These are phyloP conservation scores for Tetracladium maxilliforme DNA, from an alignment of 2,329 filamentous ascomycete genomes.

Conservation along the genomic window DNA sequence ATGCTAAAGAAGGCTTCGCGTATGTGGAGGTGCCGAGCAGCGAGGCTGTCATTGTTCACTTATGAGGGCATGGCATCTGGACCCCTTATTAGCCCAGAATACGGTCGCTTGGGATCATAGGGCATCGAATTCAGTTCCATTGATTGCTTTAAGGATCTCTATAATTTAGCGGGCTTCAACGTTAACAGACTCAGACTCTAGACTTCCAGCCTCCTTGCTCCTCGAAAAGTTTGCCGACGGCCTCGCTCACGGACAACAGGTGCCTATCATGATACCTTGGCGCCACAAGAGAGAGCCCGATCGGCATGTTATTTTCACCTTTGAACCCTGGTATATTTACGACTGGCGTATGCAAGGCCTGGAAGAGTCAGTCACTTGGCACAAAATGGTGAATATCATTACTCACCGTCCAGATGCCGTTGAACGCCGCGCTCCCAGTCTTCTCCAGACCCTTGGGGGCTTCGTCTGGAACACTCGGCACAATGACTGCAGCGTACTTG, in stretches of 20 bases:
- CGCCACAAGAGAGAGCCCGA: conserved; percentile 38
- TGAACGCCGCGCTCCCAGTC: conserved; percentile 40
- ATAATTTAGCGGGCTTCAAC: no score
- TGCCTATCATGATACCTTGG: conserved; percentile 27
- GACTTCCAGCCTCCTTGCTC: conserved; percentile 18
- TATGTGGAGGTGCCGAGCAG: no score
- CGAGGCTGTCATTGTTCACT: no score
- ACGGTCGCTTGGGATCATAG: no score
- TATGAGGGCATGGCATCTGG: no score
- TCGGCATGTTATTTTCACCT: conserved; percentile 39
- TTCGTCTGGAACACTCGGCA: conserved; percentile 42
- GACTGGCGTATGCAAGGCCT: conserved; percentile 41
- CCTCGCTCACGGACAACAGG: conserved; percentile 23
- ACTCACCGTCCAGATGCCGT: conserved; percentile 35
- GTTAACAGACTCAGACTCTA: conserved; percentile 7
- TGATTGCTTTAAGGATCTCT: no score
- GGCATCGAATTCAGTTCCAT: no score
- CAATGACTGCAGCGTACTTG: conserved; percentile 38
- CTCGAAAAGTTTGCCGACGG: conserved; percentile 23
- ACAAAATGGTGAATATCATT: background rate
- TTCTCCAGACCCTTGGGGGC: conserved; percentile 35
- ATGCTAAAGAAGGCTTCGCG: no score
- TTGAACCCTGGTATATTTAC: conserved; percentile 50
- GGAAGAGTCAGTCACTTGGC: background rate
- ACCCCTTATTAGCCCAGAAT: no score